These are phyloP conservation scores for Picochlorum sp. DNA, from an alignment of 139 green algal species.

Conservation along the genomic window DNA sequence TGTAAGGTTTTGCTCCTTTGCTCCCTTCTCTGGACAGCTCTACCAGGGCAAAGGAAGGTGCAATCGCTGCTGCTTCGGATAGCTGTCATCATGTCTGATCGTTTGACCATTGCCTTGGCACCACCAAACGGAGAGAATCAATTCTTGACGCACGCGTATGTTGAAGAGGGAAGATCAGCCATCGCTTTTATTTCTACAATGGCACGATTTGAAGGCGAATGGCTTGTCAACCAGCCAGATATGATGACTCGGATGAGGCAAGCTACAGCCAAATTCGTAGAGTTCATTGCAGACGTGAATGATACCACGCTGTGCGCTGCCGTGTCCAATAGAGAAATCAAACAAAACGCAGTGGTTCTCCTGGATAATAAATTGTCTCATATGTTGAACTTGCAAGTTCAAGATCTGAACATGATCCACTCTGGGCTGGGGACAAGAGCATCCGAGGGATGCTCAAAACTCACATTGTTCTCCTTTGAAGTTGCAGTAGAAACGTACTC, in stretches of 20 bases:
- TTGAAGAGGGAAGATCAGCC: slow-evolving; percentile 19
- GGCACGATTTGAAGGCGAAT: slow-evolving; percentile 15
- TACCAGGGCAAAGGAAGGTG: slow-evolving; percentile 14
- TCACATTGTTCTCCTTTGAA: slow-evolving; percentile 10
- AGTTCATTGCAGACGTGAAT: slow-evolving; percentile 2
- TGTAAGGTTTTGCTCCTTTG: slow-evolving; percentile 19
- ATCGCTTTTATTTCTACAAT: slow-evolving; percentile 26
- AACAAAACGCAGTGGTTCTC: no score
- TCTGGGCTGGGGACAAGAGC: no score
- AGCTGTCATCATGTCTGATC: slow-evolving; percentile 15
- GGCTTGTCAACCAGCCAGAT: slow-evolving; percentile 21
- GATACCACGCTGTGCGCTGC: no score
- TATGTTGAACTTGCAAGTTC: no score
- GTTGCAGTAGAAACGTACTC: slow-evolving; percentile 18
- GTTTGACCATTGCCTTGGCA: slow-evolving; percentile 29
- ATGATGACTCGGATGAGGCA: slow-evolving; percentile 14
- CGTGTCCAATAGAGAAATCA: no score
- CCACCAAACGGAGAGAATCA: slow-evolving; percentile 21
- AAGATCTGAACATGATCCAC: no score
- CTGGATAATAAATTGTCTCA: no score
- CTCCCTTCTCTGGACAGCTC: slow-evolving; percentile 14
- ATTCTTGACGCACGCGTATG: slow-evolving; percentile 32
- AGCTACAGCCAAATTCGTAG: slow-evolving; percentile 27
- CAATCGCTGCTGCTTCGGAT: slow-evolving; percentile 13
- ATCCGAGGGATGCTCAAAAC: no score